Conservation (phyloP, 225 moss, liverwort and hornwort genomes). For the Antitrichia curtipendula region DNA sequence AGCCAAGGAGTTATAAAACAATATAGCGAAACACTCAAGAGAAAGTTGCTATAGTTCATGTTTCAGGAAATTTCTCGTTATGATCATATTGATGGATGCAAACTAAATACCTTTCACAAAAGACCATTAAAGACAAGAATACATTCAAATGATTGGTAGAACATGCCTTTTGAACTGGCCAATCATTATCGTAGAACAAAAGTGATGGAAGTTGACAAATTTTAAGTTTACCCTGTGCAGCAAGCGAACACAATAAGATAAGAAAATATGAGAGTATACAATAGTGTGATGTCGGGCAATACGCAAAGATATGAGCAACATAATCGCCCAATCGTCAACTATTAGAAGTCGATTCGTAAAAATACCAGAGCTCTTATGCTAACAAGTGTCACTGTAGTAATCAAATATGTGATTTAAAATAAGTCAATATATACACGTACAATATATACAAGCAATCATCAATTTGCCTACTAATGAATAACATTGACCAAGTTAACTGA, state of each 20-base stretch:
- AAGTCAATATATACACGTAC: neutral
- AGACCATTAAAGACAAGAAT: neutral
- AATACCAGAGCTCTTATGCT: neutral
- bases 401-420: neutral
- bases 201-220: conserved; percentile 86
- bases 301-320: neutral
- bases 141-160: neutral
- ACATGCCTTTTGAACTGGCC: conserved; percentile 87
- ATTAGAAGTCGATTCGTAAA: neutral
- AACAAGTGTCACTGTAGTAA: neutral
- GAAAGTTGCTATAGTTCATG: neutral
- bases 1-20: neutral
- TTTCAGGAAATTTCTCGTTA: neutral
- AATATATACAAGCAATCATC: neutral
- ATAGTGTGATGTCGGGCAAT: neutral
- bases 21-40: neutral
- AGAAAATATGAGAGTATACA: neutral
- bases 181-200: conserved; percentile 93
- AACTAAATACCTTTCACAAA: neutral
- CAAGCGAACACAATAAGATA: neutral
- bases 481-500: neutral
- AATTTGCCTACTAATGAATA: neutral
- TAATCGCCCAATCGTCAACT: neutral
- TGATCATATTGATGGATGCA: neutral
- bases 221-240: conserved; percentile 60